Conservation (phyloP, 306 rosid genomes). For the Malus domestica region DNA sequence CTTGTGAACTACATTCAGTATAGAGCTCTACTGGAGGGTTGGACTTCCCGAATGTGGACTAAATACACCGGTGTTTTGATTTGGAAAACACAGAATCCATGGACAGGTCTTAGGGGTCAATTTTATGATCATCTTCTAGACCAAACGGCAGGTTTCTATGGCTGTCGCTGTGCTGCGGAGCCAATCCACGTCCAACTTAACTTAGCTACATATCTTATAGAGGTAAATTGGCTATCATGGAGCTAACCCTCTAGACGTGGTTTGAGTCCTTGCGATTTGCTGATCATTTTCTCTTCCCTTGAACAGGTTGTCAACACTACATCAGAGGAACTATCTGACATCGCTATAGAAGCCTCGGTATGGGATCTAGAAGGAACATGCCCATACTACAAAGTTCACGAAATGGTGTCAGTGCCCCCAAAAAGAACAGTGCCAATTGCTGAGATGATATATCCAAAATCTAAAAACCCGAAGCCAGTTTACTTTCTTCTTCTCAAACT, state of each 20-base stretch:
- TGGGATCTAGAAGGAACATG: constrained; percentile 92
- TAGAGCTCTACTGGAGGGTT: constrained; percentile 90
- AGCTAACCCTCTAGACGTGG: neutral
- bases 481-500: constrained; percentile 94
- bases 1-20: constrained; percentile 88
- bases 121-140: constrained; percentile 91
- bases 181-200: constrained; percentile 91
- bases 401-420: constrained; percentile 48
- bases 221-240: constrained; percentile 32
- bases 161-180: constrained; percentile 86
- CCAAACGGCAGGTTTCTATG: constrained; percentile 93
- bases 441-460: constrained; percentile 79
- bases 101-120: constrained; percentile 98
- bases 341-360: constrained; percentile 72
- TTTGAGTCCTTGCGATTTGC: constrained; percentile 1
- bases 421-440: constrained; percentile 50
- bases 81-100: constrained; percentile 96
- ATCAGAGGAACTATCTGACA: constrained; percentile 47
- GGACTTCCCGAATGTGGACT: constrained; percentile 89
- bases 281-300: constrained; percentile 23
- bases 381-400: constrained; percentile 54
- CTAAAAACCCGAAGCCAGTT: constrained; percentile 61
- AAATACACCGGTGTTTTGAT: constrained; percentile 88
- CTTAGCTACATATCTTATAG: constrained; percentile 61
- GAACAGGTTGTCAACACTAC: constrained; percentile 86